These are phyloP conservation scores for Linum lewisii DNA, from an alignment of 345 rosid genomes.

Conservation along the genomic window DNA sequence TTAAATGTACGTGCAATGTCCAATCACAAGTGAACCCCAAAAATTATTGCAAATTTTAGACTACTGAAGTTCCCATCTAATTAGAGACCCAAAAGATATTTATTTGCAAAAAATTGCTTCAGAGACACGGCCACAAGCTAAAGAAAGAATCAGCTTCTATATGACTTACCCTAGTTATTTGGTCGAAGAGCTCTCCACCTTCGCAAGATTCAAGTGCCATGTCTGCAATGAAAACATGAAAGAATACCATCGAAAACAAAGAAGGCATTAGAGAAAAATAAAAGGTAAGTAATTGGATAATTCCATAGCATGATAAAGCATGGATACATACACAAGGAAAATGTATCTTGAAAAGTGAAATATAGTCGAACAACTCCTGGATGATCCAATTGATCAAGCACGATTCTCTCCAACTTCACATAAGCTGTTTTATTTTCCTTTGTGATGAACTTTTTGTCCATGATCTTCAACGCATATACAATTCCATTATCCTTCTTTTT, in stretches of 20 bases:
- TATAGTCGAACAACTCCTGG: constrained; percentile 84
- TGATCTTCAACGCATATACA: constrained; percentile 89
- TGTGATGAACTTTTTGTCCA: constrained; percentile 97
- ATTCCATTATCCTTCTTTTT: constrained; percentile 82
- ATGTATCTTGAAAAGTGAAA: constrained; percentile 88
- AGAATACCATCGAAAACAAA: constrained; percentile 4
- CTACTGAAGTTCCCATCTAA: background rate
- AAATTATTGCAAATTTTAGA: background rate
- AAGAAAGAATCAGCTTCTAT: constrained; percentile 4
- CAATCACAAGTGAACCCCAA: no score
- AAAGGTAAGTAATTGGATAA: background rate
- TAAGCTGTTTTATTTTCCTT: constrained; percentile 96
- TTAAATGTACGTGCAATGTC: no score
- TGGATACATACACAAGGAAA: constrained; percentile 70
- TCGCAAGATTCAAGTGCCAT: constrained; percentile 99
- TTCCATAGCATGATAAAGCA: constrained; percentile 10
- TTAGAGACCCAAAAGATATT: background rate
- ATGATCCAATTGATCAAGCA: constrained; percentile 93
- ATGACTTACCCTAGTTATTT: constrained; percentile 81
- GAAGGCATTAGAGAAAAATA: background rate
- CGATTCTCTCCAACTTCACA: constrained; percentile 91
- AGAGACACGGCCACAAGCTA: background rate
- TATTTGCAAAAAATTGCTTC: background rate
- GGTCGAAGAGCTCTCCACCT: constrained; percentile 98
- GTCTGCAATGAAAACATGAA: constrained; percentile 29